Evolutionary conservation across 768 basidiomycete genomes (phyloP).

Genomic region (Rhodocollybia butyracea): DNA sequence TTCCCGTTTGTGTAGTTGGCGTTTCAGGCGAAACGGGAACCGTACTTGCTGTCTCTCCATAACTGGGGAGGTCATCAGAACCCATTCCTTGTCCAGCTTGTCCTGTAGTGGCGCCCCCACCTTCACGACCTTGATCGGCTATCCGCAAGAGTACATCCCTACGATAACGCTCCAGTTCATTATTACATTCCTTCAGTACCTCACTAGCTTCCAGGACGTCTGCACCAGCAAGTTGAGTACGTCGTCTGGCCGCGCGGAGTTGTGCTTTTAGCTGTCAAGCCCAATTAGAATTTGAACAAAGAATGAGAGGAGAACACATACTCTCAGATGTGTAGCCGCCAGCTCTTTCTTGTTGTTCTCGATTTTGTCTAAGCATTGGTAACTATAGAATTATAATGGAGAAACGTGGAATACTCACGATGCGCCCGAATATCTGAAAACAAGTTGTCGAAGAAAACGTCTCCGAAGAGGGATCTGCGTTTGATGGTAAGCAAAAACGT

Average conservation of each 20-base stretch:
- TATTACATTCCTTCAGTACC: slow-evolving; percentile 11
- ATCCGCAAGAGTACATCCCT: slow-evolving; percentile 31
- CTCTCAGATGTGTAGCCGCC: slow-evolving; percentile 30
- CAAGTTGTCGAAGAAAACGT: slow-evolving; percentile 41
- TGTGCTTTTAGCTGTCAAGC: slow-evolving; percentile 8
- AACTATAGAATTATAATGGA: background rate
- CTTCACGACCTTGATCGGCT: slow-evolving; percentile 15
- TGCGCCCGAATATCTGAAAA: slow-evolving; percentile 41
- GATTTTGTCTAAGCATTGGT: slow-evolving; percentile 32
- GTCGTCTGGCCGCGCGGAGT: slow-evolving; percentile 5
- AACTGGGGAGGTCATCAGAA: background rate
- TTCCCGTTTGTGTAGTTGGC: background rate
- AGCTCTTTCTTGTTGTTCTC: slow-evolving; percentile 32
- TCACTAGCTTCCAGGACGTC: slow-evolving; percentile 17
- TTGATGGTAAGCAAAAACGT: no score
- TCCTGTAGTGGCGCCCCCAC: slow-evolving; percentile 15
- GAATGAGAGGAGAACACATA: slow-evolving; percentile 13
- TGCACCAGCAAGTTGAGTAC: slow-evolving; percentile 11
- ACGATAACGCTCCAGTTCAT: slow-evolving; percentile 14
- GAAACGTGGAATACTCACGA: slow-evolving; percentile 21
- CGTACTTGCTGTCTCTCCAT: slow-evolving; percentile 1
- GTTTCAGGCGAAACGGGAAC: background rate
- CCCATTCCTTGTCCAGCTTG: slow-evolving; percentile 10
- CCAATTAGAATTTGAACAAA: background rate
- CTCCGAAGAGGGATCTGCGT: slow-evolving; percentile 35